A percentile compares a stretch with the other conserved stretches of the same genome.
Conservation (phyloP, 202 grass and related monocot genomes). For the Miscanthus sacchariflorus region DNA sequence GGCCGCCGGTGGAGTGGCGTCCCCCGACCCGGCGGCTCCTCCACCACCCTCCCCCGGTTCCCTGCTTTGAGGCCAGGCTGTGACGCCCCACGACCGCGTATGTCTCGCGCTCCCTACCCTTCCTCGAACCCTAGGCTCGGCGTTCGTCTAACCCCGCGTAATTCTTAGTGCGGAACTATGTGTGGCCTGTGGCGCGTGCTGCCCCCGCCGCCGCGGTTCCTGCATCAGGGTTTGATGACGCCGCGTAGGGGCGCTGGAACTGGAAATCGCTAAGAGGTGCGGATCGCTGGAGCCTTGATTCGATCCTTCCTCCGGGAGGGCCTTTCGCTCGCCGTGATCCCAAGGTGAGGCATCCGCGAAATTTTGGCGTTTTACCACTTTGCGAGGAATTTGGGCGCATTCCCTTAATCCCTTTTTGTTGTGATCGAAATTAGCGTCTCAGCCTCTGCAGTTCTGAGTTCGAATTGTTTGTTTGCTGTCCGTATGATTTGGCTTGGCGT, state of each 20-base stretch:
- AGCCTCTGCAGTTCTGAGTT: background rate
- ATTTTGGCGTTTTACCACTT: background rate
- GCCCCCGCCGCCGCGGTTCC: background rate
- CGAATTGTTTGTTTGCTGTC: background rate
- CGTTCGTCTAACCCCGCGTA: background rate
- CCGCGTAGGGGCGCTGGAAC: background rate
- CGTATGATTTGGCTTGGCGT: background rate
- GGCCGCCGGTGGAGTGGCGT: background rate
- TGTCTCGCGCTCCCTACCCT: background rate
- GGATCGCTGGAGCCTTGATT: background rate
- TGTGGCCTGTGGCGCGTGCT: too few relatives aligned
- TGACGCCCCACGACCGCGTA: background rate
- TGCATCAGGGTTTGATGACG: background rate
- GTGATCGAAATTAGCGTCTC: background rate
- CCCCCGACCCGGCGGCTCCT: background rate
- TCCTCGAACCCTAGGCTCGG: background rate
- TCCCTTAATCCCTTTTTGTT: background rate
- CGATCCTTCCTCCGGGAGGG: background rate
- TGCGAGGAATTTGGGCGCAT: background rate
- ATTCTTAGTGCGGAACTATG: background rate
- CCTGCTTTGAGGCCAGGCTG: background rate
- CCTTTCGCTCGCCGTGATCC: background rate
- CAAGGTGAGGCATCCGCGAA: conserved; percentile 4
- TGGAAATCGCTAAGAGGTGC: background rate
- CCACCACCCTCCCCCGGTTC: background rate